Evolutionary conservation across 306 rosid genomes (phyloP).

Genomic region (Crataegus laevigata): DNA sequence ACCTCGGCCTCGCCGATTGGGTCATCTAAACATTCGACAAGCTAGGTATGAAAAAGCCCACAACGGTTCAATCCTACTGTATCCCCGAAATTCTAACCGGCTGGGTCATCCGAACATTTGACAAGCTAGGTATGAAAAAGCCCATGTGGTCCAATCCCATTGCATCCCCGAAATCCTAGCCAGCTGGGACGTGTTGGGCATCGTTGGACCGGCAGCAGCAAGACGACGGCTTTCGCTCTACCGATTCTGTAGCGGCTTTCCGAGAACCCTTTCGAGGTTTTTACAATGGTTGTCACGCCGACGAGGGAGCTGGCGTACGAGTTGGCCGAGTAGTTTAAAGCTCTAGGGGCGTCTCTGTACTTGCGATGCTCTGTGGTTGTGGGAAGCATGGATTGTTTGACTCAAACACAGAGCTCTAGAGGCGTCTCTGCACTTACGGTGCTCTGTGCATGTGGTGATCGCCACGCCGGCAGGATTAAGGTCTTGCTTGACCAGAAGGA

Average conservation of each 20-base stretch:
- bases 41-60: conserved; percentile 60
- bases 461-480: conserved; percentile 79
- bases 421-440: no score
- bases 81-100: conserved; percentile 70
- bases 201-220: conserved; percentile 87
- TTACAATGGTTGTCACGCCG: conserved; percentile 71
- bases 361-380: conserved; percentile 63
- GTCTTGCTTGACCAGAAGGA: conserved; percentile 55
- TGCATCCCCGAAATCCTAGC: no score
- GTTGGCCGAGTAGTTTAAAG: conserved; percentile 72
- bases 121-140: no score
- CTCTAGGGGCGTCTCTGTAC: conserved; percentile 58
- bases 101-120: no score
- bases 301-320: conserved; percentile 81
- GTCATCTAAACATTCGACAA: conserved; percentile 52
- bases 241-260: conserved; percentile 75
- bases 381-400: conserved; percentile 77
- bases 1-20: conserved; percentile 74
- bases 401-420: conserved; percentile 46
- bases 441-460: conserved; percentile 77
- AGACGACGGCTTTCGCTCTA: conserved; percentile 90
- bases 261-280: conserved; percentile 63
- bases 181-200: conserved; percentile 70
- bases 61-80: conserved; percentile 58
- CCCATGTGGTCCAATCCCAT: no score